Evolutionary conservation across 805 yeast species (phyloP).

Genomic region (Isabelozyma heimii): DNA sequence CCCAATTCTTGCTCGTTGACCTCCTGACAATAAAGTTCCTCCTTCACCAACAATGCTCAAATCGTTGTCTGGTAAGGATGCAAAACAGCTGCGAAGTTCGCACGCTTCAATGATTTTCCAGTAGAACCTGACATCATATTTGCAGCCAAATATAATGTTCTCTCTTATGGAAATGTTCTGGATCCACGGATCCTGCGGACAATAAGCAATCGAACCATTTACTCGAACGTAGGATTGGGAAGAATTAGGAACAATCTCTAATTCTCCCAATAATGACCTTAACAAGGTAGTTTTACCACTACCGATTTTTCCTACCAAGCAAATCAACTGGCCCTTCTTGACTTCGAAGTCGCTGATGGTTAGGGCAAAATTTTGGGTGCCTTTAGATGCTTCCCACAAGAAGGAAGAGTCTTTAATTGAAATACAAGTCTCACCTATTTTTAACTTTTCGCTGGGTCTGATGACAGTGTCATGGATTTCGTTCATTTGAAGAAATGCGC

Average conservation of each 20-base stretch:
- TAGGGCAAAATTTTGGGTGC: slow-evolving; percentile 8
- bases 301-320: slow-evolving; percentile 26
- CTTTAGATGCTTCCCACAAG: slow-evolving; percentile 6
- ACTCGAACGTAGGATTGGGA: slow-evolving; percentile 6
- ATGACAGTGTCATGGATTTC: slow-evolving; percentile 3
- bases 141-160: slow-evolving; percentile 23
- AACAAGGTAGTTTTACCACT: slow-evolving; percentile 23
- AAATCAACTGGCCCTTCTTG: slow-evolving; percentile 20
- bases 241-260: slow-evolving; percentile 4
- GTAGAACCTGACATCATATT: slow-evolving; percentile 18
- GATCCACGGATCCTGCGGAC: slow-evolving; percentile 25
- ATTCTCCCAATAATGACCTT: slow-evolving; percentile 22
- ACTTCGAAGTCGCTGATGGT: slow-evolving; percentile 17
- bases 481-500: slow-evolving; percentile 5
- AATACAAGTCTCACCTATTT: slow-evolving; percentile 4
- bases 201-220: slow-evolving; percentile 23
- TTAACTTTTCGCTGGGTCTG: slow-evolving; percentile 6
- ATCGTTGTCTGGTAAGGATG: slow-evolving; percentile 25
- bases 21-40: slow-evolving; percentile 28
- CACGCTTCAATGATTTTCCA: slow-evolving; percentile 21
- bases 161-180: slow-evolving; percentile 23
- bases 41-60: slow-evolving; percentile 26
- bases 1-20: slow-evolving; percentile 27
- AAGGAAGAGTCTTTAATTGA: slow-evolving; percentile 11
- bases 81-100: slow-evolving; percentile 20